phyloP scores from a whole-genome alignment of 202 grass and related monocot species.

The Hordeum pubiflorum region DNA sequence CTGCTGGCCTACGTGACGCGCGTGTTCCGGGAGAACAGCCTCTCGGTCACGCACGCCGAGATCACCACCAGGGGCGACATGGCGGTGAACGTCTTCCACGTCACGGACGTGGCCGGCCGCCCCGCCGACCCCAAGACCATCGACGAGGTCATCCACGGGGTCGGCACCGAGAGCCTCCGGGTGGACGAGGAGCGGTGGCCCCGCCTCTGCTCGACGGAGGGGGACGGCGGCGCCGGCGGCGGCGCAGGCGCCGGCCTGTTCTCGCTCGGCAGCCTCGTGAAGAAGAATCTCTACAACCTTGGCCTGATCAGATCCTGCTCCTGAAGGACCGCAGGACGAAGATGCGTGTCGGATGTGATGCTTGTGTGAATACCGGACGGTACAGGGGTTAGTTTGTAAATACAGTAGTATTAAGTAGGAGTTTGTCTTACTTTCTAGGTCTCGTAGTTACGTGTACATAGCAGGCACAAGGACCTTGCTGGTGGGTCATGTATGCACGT shows the following conservation, averaged over 20 bases:
- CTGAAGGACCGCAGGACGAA: neutral
- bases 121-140: constrained; percentile 67
- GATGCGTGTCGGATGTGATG: neutral
- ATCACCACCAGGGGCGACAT: constrained; percentile 53
- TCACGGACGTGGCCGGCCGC: constrained; percentile 54
- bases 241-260: constrained; percentile 35
- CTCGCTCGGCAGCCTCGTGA: constrained; percentile 68
- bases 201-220: constrained; percentile 33
- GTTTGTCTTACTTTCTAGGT: constrained; percentile 12
- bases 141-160: constrained; percentile 63
- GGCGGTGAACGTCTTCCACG: constrained; percentile 71
- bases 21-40: constrained; percentile 72
- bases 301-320: constrained; percentile 86
- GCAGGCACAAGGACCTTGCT: constrained; percentile 18
- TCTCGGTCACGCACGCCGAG: constrained; percentile 77
- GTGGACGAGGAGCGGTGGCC: constrained; percentile 59
- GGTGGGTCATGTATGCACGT: constrained; percentile 6
- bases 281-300: constrained; percentile 63
- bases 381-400: constrained; percentile 37
- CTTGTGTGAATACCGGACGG: constrained; percentile 41
- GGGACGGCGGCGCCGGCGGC: neutral
- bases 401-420: too few relatives aligned
- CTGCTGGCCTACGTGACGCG: constrained; percentile 85
- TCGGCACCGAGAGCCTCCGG: constrained; percentile 60
- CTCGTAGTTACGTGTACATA: constrained; percentile 26